Percentiles rank a stretch among this genome's conserved stretches.
phyloP scores from a whole-genome alignment of 352 stramenopile genomes.

The Pythium folliculosum region DNA sequence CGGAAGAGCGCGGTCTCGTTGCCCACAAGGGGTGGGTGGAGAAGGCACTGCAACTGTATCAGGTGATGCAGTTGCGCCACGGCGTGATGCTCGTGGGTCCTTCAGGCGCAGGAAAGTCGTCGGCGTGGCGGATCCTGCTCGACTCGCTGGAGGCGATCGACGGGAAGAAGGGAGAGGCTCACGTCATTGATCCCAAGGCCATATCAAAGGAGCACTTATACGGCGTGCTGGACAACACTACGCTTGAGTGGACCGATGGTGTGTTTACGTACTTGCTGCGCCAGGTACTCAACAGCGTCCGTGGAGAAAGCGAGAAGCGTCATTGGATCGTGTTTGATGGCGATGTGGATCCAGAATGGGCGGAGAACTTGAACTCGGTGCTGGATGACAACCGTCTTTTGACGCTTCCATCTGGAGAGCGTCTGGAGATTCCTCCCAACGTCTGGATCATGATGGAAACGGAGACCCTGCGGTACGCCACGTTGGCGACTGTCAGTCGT shows the following conservation, averaged over 20 bases:
- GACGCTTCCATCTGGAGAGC: slow-evolving; percentile 98
- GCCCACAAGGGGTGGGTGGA: slow-evolving; percentile 94
- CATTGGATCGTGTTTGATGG: slow-evolving; percentile 99
- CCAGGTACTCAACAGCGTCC: slow-evolving; percentile 96
- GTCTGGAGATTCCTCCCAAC: slow-evolving; percentile 97
- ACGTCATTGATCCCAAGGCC: slow-evolving; percentile 99
- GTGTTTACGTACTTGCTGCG: slow-evolving; percentile 98
- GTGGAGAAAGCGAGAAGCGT: slow-evolving; percentile 94
- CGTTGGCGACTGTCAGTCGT: slow-evolving; percentile 98
- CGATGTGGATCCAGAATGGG: slow-evolving; percentile 99
- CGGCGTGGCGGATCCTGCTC: slow-evolving; percentile 93
- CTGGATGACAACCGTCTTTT: slow-evolving; percentile 99
- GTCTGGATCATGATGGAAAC: slow-evolving; percentile 99
- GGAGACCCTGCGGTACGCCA: slow-evolving; percentile 98
- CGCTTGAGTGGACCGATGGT: slow-evolving; percentile 99
- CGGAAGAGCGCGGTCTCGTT: slow-evolving; percentile 86
- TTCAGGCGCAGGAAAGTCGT: slow-evolving; percentile 96
- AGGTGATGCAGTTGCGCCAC: slow-evolving; percentile 97
- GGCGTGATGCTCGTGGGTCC: slow-evolving; percentile 99
- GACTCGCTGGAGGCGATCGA: slow-evolving; percentile 94
- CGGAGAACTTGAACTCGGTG: slow-evolving; percentile 99
- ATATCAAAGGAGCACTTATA: slow-evolving; percentile 99
- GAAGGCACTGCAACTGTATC: slow-evolving; percentile 99
- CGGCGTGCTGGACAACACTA: slow-evolving; percentile 99
- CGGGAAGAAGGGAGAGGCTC: slow-evolving; percentile 95